Conservation (phyloP, 768 basidiomycete species). For the Lactarius trivialis region DNA sequence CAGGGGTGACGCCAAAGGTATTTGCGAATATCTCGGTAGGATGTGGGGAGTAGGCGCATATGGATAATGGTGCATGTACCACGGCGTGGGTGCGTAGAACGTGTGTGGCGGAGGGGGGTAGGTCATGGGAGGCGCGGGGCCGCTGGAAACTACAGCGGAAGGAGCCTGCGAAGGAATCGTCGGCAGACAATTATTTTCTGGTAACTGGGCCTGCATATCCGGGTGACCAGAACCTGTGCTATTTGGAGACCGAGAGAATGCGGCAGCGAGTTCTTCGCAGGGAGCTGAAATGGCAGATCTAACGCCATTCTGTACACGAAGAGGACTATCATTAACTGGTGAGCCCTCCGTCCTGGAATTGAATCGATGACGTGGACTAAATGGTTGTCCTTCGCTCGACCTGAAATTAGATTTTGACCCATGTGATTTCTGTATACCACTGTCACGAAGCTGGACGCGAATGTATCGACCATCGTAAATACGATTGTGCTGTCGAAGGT, state of each 20-base stretch:
- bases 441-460: slow-evolving; percentile 69
- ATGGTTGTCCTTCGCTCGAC: slow-evolving; percentile 3
- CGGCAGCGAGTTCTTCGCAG: not conserved
- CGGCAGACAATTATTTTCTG: slow-evolving; percentile 4
- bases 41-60: slow-evolving; percentile 33
- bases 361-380: slow-evolving; percentile 17
- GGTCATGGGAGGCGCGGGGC: not conserved
- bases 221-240: not conserved
- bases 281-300: not conserved
- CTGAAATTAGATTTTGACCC: slow-evolving; percentile 27
- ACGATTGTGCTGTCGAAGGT: slow-evolving; percentile 55
- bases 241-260: not conserved
- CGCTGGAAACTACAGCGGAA: slow-evolving; percentile 5
- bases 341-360: not conserved
- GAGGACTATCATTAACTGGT: not conserved
- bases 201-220: not conserved
- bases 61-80: slow-evolving; percentile 19
- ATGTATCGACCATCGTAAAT: slow-evolving; percentile 63
- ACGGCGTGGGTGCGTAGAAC: slow-evolving; percentile 19
- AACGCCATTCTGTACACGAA: slow-evolving; percentile 1
- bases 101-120: slow-evolving; percentile 10
- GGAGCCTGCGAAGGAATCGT: slow-evolving; percentile 3
- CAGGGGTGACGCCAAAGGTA: slow-evolving; percentile 1
- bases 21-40: slow-evolving; percentile 40
- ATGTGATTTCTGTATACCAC: slow-evolving; percentile 41